These are phyloP conservation scores for Phaffia tasmanica DNA, from an alignment of 768 basidiomycete species.

Conservation along the genomic window DNA sequence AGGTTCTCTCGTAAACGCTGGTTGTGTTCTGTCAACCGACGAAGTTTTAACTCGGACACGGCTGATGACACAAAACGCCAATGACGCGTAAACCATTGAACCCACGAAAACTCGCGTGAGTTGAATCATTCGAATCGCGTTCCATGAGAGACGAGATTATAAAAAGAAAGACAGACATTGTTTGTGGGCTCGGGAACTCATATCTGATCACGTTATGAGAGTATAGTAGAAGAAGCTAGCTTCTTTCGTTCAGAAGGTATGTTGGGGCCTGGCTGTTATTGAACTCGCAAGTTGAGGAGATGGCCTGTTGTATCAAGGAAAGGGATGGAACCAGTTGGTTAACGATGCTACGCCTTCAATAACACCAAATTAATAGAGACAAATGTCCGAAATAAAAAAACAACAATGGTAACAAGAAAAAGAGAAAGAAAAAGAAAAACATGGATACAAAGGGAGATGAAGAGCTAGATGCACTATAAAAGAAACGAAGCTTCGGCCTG, in stretches of 20 bases:
- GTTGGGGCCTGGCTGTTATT: too few relatives aligned
- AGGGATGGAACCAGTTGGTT: too few relatives aligned
- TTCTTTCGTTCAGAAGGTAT: too few relatives aligned
- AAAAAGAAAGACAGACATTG: background rate
- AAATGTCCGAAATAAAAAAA: background rate
- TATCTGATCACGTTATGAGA: too few relatives aligned
- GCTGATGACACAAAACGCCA: slow-evolving; percentile 31
- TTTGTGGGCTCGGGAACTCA: too few relatives aligned
- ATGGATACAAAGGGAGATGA: background rate
- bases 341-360: too few relatives aligned
- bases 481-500: background rate
- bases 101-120: too few relatives aligned
- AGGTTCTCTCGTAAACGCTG: slow-evolving; percentile 81
- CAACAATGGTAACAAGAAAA: background rate
- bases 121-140: too few relatives aligned
- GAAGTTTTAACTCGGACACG: slow-evolving; percentile 95
- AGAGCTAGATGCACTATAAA: background rate
- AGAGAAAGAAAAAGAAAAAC: background rate
- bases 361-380: background rate
- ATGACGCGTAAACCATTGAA: too few relatives aligned
- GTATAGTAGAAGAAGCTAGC: too few relatives aligned
- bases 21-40: slow-evolving; percentile 86
- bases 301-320: too few relatives aligned
- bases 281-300: too few relatives aligned
- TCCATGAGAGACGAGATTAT: background rate